Evolutionary conservation across 805 yeast genomes (phyloP).

Genomic region (Wickerhamiella kurtzmanii): DNA sequence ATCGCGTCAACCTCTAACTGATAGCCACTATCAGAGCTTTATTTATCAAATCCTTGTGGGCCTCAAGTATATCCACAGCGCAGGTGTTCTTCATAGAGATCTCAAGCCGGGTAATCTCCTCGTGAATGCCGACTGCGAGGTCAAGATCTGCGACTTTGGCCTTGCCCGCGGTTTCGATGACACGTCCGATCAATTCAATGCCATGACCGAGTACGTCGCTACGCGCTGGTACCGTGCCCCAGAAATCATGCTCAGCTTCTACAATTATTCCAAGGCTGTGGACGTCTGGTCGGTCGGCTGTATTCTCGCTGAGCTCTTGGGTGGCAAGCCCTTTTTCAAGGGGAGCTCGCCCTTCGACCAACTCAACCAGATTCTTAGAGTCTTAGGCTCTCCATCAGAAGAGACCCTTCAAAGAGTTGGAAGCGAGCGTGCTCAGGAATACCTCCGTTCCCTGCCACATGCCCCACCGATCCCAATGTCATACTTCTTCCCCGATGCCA

Average conservation of each 20-base stretch:
- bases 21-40: constrained; percentile 88
- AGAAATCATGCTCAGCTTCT: constrained; percentile 88
- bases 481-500: constrained; percentile 37
- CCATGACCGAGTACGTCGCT: constrained; percentile 94
- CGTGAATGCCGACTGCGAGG: constrained; percentile 92
- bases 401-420: constrained; percentile 55
- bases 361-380: constrained; percentile 66
- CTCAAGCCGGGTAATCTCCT: constrained; percentile 85
- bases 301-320: constrained; percentile 82
- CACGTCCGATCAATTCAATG: constrained; percentile 65
- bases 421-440: constrained; percentile 76
- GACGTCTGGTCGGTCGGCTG: constrained; percentile 98
- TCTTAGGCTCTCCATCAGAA: constrained; percentile 75
- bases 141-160: constrained; percentile 94
- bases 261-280: constrained; percentile 89
- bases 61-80: constrained; percentile 74
- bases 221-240: constrained; percentile 99
- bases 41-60: constrained; percentile 88
- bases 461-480: constrained; percentile 33
- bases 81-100: constrained; percentile 88
- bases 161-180: constrained; percentile 56
- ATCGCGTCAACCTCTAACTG: constrained; percentile 74
- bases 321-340: constrained; percentile 85
- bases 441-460: constrained; percentile 46
- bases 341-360: constrained; percentile 92